Percentiles rank a stretch among this genome's conserved stretches.
Evolutionary conservation across 1,284 basidiomycete genomes (phyloP).

Genomic region (Cutaneotrichosporon sp.): DNA sequence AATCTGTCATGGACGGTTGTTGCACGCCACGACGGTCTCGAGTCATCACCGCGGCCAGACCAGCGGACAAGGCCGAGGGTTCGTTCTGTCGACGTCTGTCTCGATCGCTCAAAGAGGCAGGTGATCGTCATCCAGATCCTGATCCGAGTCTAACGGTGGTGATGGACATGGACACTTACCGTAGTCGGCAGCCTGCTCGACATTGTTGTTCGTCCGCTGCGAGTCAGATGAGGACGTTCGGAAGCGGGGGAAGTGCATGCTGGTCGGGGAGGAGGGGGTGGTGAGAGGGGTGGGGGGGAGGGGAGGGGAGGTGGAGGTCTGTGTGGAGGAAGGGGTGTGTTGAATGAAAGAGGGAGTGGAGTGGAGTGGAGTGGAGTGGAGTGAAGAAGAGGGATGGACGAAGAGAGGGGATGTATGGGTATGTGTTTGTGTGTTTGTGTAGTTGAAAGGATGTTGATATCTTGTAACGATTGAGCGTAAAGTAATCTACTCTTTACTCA

Average conservation of each 20-base stretch:
- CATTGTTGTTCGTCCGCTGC: conserved; percentile 45
- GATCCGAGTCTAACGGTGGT: neutral
- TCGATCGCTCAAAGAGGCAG: conserved; percentile 3
- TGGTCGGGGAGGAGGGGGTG: neutral
- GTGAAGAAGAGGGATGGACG: neutral
- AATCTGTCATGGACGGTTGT: neutral
- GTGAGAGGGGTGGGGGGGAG: neutral
- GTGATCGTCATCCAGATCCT: neutral
- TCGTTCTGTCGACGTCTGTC: neutral
- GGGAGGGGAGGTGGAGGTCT: too few species aligned
- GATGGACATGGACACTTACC: conserved; percentile 34
- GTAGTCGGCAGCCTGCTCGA: conserved; percentile 46
- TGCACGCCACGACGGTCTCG: neutral
- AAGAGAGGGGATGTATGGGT: neutral
- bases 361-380: neutral
- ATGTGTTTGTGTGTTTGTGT: too few species aligned
- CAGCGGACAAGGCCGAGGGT: neutral
- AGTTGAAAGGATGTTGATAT: too few species aligned
- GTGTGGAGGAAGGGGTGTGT: neutral
- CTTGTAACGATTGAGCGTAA: too few species aligned
- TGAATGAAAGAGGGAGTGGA: neutral
- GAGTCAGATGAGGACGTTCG: conserved; percentile 1
- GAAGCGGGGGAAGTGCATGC: conserved; percentile 1
- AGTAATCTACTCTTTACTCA: too few species aligned
- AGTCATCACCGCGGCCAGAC: neutral